Evolutionary conservation across 257 asterid species (phyloP).

Genomic region (Apocynum venetum): DNA sequence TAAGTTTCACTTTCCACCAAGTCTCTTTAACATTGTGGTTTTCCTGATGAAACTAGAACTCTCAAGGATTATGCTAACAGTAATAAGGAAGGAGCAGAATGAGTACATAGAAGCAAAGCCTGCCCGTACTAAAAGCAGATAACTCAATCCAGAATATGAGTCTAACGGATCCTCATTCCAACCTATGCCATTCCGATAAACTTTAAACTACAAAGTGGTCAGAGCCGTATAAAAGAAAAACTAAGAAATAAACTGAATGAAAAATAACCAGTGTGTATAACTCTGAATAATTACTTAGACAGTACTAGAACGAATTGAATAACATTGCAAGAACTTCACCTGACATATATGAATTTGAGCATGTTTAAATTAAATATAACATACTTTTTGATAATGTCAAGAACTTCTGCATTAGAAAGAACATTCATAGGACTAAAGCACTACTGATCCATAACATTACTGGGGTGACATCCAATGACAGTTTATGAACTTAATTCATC

Average conservation of each 20-base stretch:
- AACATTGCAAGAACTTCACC: not conserved
- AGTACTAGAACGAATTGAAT: not conserved
- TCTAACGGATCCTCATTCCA: not conserved
- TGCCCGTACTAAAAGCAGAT: not conserved
- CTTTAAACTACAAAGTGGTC: not conserved
- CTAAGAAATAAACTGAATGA: not conserved
- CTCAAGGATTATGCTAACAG: not conserved
- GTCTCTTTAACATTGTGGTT: no score
- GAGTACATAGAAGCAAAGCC: not conserved
- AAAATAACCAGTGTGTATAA: not conserved
- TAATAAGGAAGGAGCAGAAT: not conserved
- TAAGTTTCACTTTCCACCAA: not conserved
- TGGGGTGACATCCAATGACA: not conserved
- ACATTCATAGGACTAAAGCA: not conserved
- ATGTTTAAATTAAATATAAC: not conserved
- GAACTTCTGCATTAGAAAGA: not conserved
- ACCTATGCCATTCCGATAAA: not conserved
- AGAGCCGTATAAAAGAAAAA: no score
- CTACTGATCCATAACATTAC: not conserved
- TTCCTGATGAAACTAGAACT: not conserved
- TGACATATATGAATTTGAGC: not conserved
- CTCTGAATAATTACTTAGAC: not conserved
- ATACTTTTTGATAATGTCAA: not conserved
- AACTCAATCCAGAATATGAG: not conserved
- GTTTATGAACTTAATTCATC: not conserved